phyloP scores from a whole-genome alignment of 495 filamentous ascomycete species.

The Aspergillus saccharolyticus region DNA sequence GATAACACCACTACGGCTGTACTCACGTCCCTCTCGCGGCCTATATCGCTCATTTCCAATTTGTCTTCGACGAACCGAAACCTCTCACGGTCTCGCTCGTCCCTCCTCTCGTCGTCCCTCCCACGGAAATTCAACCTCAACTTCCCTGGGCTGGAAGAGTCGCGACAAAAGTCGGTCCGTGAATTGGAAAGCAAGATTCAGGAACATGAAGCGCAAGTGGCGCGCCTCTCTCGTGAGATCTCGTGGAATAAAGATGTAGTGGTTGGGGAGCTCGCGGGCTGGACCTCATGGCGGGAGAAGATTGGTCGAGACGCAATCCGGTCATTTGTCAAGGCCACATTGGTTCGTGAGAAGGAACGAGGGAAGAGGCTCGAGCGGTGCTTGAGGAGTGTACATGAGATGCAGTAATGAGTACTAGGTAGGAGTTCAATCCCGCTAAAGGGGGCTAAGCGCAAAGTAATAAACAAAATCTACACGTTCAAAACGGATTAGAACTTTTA shows the following conservation, averaged over 20 bases:
- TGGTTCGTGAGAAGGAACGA: conserved; percentile 72
- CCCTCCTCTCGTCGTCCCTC: conserved; percentile 49
- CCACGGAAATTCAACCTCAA: conserved; percentile 49
- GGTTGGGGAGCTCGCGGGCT: conserved; percentile 84
- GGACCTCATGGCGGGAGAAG: conserved; percentile 81
- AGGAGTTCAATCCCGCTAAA: no score
- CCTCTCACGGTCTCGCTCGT: conserved; percentile 69
- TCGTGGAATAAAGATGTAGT: conserved; percentile 91
- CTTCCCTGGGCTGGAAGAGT: conserved; percentile 70
- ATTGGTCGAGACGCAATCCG: conserved; percentile 69
- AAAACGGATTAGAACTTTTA: no score
- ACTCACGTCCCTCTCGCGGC: conserved; percentile 73
- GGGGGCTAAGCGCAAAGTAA: no score
- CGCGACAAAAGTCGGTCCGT: conserved; percentile 70
- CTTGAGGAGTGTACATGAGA: conserved; percentile 36
- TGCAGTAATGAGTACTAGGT: conserved; percentile 10
- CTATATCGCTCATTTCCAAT: conserved; percentile 65
- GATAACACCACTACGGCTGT: conserved; percentile 77
- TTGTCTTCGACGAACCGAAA: conserved; percentile 61
- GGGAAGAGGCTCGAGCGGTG: conserved; percentile 73
- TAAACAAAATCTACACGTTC: no score
- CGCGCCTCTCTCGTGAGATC: conserved; percentile 67
- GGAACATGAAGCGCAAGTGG: conserved; percentile 58
- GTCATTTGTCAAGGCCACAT: conserved; percentile 69
- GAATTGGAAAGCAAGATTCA: conserved; percentile 72